Evolutionary conservation across 371 early-diverging fungal species (phyloP).

Genomic region (Capniomyces stellatus): DNA sequence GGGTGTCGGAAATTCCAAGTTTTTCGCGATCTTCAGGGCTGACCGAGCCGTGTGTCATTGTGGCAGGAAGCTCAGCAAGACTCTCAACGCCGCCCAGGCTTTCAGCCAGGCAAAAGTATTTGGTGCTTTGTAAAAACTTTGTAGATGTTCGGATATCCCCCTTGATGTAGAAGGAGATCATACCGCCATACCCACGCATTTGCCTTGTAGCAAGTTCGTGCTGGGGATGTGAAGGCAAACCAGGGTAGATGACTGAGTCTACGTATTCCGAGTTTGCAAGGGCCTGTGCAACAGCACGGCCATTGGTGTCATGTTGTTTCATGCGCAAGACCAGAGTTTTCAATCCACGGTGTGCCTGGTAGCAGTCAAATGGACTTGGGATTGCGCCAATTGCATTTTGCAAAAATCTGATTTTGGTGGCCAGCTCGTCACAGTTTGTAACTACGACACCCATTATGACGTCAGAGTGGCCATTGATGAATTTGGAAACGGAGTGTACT

Average conservation of each 20-base stretch:
- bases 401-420: constrained; percentile 63
- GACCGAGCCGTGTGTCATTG: constrained; percentile 94
- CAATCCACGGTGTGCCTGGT: constrained; percentile 82
- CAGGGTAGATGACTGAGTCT: constrained; percentile 73
- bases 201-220: constrained; percentile 61
- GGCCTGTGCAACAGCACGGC: constrained; percentile 62
- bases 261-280: constrained; percentile 33
- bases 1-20: constrained; percentile 76
- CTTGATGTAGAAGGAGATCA: constrained; percentile 73
- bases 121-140: constrained; percentile 62
- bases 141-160: constrained; percentile 62
- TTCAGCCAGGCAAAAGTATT: constrained; percentile 78
- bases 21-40: constrained; percentile 72
- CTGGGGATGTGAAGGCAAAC: constrained; percentile 74
- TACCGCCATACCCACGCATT: constrained; percentile 81
- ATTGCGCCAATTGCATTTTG: constrained; percentile 93
- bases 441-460: constrained; percentile 92
- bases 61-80: constrained; percentile 87
- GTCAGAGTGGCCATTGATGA: constrained; percentile 96
- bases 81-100: constrained; percentile 94
- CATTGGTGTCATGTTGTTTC: constrained; percentile 76
- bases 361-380: constrained; percentile 95
- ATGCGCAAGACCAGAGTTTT: constrained; percentile 92
- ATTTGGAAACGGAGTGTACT: constrained; percentile 97
- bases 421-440: constrained; percentile 51